Conservation (phyloP, 2,329 filamentous ascomycete species). For the Phialophora chinensis region DNA sequence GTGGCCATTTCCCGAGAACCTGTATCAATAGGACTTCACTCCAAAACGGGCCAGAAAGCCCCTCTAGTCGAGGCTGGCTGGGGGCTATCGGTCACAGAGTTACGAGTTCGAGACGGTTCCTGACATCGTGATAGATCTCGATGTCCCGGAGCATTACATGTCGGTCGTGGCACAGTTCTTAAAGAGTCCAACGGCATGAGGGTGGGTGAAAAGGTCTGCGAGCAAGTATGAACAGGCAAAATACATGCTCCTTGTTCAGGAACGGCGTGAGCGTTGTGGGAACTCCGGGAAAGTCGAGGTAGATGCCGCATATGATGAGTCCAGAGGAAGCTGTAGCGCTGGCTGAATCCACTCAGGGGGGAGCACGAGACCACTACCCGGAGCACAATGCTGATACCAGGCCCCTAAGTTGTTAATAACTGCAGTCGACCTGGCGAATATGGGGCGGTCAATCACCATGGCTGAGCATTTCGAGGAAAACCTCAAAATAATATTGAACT, state of each 20-base stretch:
- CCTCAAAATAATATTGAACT: too few relatives aligned
- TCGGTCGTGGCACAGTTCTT: slow-evolving; percentile 46
- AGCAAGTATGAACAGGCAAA: background rate
- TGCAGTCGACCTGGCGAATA: too few relatives aligned
- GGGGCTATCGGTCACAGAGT: background rate
- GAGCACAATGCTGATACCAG: background rate
- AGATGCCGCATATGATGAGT: background rate
- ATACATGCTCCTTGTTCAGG: background rate
- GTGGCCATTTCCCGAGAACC: background rate
- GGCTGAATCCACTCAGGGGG: background rate
- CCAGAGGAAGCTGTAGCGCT: background rate
- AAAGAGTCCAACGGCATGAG: slow-evolving; percentile 1
- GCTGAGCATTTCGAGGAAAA: too few relatives aligned
- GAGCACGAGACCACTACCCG: background rate
- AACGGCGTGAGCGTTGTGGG: background rate
- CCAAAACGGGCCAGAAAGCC: background rate
- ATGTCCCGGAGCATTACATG: slow-evolving; percentile 48
- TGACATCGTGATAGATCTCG: slow-evolving; percentile 38
- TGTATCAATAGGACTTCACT: background rate
- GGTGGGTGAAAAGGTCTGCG: background rate
- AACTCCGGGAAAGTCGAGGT: background rate
- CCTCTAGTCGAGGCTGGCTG: background rate
- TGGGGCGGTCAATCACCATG: too few relatives aligned
- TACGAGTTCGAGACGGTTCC: background rate
- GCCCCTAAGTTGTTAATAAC: too few relatives aligned